Base-by-base conservation (phyloP, 495 filamentous ascomycete species). In the Neurospora sp. region DNA sequence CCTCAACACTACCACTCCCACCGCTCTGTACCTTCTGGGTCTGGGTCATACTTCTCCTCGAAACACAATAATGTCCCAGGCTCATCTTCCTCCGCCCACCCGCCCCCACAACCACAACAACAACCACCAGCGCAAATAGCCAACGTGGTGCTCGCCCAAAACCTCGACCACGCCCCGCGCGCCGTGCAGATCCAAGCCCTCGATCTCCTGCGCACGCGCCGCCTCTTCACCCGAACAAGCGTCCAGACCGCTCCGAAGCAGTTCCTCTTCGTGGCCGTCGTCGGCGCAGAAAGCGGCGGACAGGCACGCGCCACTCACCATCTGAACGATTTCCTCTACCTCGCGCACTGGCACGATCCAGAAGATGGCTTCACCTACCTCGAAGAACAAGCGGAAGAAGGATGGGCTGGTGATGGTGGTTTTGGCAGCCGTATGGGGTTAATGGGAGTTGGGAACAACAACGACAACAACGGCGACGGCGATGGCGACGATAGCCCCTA, bases 121-220 rank as follows among this genome's bases (percentile, higher is more conserved):
- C 72, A 45, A 8, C 40, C 40, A 22, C 69, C 71, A 10, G 75
- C 78, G 0, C 83, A 84, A 40, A 90, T 96, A 69, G 90, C 92
- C 68, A 93, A 97, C 81, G 86, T 97, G 14, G 83, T 97, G 31
- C 90, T 99, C 68, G 90, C 91, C 6, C 90, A 89, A 74, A 88
- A 97, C 76, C 88, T 99, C 68, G 88, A 97, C 78, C 78, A 84
- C 47, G 91, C 91, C 2, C 84, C 84, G 38, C 82, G 87, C 31
- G 86, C 89, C 53, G 86, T 98, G n/a, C 96, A 99, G 81, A 89
- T 94, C 44, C 93, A 97, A 77, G 90, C 88, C 38, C 86, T 99
- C 38, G 95, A 97, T 87, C 89, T 99, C 35, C 90, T 78, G 75
- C 92, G 93, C 22, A 91, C 90, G 8, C 91, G 89, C 69, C 88